A percentile compares a stretch with the other conserved stretches of the same genome.
Evolutionary conservation across 176 grass and related monocot species (phyloP).

Genomic region (Otatea glauca): DNA sequence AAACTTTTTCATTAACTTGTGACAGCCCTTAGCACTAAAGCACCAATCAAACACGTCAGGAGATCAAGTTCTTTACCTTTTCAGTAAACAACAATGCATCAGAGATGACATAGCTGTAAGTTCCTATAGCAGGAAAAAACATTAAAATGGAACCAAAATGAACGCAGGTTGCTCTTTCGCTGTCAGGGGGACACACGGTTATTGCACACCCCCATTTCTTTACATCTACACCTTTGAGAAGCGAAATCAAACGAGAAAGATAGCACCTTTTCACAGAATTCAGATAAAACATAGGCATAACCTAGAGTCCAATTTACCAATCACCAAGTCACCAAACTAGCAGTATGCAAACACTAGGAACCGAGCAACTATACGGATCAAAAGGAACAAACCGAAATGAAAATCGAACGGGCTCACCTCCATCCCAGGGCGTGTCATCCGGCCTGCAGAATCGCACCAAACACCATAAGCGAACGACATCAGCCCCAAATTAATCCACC

Average conservation of each 20-base stretch:
- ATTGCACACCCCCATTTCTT: not conserved
- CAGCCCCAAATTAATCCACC: not conserved
- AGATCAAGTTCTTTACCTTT: not conserved
- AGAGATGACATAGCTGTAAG: not conserved
- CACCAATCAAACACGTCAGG: not conserved
- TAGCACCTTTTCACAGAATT: not conserved
- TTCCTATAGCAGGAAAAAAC: not conserved
- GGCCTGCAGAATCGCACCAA: conserved; percentile 60
- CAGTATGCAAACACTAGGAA: not conserved
- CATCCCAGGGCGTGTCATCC: conserved; percentile 92
- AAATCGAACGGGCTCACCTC: conserved; percentile 62
- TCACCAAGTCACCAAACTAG: not conserved
- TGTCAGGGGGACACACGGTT: not conserved
- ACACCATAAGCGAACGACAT: not conserved
- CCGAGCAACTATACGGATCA: conserved; percentile 4
- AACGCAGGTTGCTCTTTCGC: not conserved
- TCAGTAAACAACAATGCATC: not conserved
- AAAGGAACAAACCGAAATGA: not conserved
- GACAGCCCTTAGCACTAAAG: not conserved
- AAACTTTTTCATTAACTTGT: not conserved
- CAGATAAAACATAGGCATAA: not conserved
- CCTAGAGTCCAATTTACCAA: not conserved
- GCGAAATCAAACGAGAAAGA: not conserved
- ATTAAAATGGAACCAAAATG: not conserved
- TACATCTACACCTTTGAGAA: not conserved